Percentiles rank a stretch among this genome's conserved stretches.
Conservation (phyloP, 139 green algal species). For the Auxenochlorella pyrenoidosa region DNA sequence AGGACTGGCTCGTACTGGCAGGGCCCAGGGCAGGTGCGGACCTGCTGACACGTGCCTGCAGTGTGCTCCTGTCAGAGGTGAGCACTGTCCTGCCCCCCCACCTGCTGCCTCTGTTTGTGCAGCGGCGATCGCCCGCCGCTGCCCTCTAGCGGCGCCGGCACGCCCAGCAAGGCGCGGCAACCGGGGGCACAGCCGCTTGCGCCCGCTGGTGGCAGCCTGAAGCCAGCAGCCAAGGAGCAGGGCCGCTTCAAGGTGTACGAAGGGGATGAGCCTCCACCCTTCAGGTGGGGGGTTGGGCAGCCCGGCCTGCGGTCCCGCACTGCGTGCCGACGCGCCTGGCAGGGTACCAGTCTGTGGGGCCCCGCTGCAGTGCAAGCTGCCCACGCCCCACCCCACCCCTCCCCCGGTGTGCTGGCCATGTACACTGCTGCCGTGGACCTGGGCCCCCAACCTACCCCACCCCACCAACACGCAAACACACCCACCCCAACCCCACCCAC, state of each 20-base stretch:
- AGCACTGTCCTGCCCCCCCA: not conserved
- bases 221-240: slow-evolving; percentile 27
- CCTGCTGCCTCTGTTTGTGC: too few relatives aligned
- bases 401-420: too few relatives aligned
- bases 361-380: too few relatives aligned
- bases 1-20: not conserved
- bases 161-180: slow-evolving; percentile 15
- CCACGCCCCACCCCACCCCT: too few relatives aligned
- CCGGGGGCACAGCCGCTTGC: not conserved
- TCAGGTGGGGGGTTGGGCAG: not conserved
- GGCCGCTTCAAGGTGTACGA: slow-evolving; percentile 85
- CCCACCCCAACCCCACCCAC: too few relatives aligned
- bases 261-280: slow-evolving; percentile 51
- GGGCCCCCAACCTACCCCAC: too few relatives aligned
- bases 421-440: too few relatives aligned
- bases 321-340: too few relatives aligned
- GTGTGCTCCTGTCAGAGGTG: not conserved
- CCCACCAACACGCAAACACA: too few relatives aligned
- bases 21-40: too few relatives aligned
- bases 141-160: not conserved
- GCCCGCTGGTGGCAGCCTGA: not conserved
- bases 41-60: not conserved
- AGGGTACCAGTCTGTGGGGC: too few relatives aligned
- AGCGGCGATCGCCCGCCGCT: slow-evolving; percentile 14
- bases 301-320: too few relatives aligned